Evolutionary conservation across 2,329 filamentous ascomycete genomes (phyloP).

Genomic region (Xylaria hypoxylon): DNA sequence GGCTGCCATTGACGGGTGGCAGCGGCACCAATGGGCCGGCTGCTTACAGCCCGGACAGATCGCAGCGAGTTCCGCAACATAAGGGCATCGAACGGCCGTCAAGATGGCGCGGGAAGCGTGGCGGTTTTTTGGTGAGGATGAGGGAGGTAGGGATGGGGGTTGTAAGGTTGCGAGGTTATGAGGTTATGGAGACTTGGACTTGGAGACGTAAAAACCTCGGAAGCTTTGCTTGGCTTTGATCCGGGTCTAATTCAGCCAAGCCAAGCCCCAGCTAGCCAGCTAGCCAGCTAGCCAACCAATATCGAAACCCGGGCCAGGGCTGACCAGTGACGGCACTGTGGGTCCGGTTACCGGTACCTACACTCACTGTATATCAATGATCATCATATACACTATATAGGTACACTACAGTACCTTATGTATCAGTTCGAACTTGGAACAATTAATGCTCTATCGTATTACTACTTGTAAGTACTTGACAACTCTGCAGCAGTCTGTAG

Average conservation of each 20-base stretch:
- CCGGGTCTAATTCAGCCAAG: constrained; percentile 26
- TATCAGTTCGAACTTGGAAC: constrained; percentile 32
- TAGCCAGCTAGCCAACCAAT: not conserved
- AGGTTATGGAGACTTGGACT: constrained; percentile 36
- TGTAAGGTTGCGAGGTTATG: constrained; percentile 40
- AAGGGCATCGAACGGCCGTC: constrained; percentile 59
- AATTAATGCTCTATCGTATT: constrained; percentile 48
- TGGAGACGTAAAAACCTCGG: constrained; percentile 49
- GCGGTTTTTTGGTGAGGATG: constrained; percentile 33
- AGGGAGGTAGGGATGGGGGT: constrained; percentile 27
- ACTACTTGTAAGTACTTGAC: constrained; percentile 44
- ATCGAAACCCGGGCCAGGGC: constrained; percentile 19
- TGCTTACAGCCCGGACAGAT: constrained; percentile 70
- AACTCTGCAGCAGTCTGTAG: constrained; percentile 43
- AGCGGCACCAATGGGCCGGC: constrained; percentile 64
- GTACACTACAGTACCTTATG: not conserved
- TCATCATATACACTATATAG: too few relatives aligned
- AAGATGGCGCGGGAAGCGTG: constrained; percentile 44
- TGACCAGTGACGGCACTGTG: constrained; percentile 32
- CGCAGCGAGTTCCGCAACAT: constrained; percentile 78
- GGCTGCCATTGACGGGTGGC: constrained; percentile 70
- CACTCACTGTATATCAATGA: constrained; percentile 1
- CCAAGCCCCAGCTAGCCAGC: constrained; percentile 6
- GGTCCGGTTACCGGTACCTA: constrained; percentile 12
- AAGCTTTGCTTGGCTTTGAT: constrained; percentile 38